Evolutionary conservation across 331 rosid species (phyloP).

Genomic region (Acacia pycnantha): DNA sequence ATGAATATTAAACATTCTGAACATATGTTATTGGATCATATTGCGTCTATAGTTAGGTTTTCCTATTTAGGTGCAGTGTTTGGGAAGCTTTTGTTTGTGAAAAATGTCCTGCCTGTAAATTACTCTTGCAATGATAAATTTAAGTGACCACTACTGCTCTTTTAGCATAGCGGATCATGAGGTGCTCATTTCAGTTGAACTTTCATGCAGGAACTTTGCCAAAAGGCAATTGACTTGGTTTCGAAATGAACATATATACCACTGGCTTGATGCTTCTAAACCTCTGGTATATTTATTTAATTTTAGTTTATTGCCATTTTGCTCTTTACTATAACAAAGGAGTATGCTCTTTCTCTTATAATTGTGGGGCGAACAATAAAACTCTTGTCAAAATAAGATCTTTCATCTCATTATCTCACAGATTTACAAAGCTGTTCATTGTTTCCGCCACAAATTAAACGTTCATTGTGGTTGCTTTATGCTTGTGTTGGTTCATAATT

Average conservation of each 20-base stretch:
- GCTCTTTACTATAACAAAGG: background rate
- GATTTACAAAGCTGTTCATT: background rate
- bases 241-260: conserved; percentile 79
- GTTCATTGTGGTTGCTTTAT: background rate
- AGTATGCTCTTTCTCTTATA: background rate
- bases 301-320: conserved; percentile 5
- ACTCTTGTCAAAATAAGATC: background rate
- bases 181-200: conserved; percentile 4
- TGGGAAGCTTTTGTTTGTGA: no score
- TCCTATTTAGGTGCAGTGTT: no score
- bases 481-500: background rate
- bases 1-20: no score
- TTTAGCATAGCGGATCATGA: background rate
- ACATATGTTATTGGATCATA: no score
- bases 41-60: no score
- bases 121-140: no score
- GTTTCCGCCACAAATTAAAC: background rate
- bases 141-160: background rate
- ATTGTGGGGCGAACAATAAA: background rate
- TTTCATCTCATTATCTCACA: background rate
- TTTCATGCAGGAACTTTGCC: conserved; percentile 79
- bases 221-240: conserved; percentile 94
- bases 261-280: conserved; percentile 94
- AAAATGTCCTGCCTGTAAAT: no score
- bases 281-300: conserved; percentile 60